Percentiles rank a stretch among this genome's conserved stretches.
phyloP scores from a whole-genome alignment of 2,329 filamentous ascomycete species.

The Orbilia ellipsospora region DNA sequence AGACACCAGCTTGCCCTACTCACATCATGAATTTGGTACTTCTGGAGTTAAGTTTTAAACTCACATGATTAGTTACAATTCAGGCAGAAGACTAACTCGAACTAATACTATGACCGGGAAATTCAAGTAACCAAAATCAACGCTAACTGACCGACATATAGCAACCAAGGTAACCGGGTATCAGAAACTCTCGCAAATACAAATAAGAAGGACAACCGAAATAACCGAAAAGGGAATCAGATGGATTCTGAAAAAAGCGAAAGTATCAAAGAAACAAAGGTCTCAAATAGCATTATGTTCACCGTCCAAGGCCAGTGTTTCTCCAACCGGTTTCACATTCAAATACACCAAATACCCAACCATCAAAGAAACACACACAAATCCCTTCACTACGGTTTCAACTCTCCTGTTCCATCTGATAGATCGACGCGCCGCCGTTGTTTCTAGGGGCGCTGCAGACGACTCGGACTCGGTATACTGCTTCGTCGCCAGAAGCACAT shows the following conservation, averaged over 20 bases:
- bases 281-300: slow-evolving; percentile 17
- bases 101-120: background rate
- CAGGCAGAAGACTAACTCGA: no score
- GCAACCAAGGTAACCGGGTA: slow-evolving; percentile 25
- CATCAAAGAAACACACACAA: slow-evolving; percentile 30
- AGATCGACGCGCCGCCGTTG: background rate
- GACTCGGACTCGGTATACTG: slow-evolving; percentile 52
- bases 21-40: no score
- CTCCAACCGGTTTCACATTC: slow-evolving; percentile 9
- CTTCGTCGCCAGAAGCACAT: slow-evolving; percentile 39
- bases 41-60: no score
- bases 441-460: slow-evolving; percentile 8
- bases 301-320: slow-evolving; percentile 4
- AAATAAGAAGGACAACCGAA: slow-evolving; percentile 1
- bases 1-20: no score
- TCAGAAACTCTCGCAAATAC: slow-evolving; percentile 1
- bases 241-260: background rate
- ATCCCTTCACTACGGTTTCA: slow-evolving; percentile 34
- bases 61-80: no score
- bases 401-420: slow-evolving; percentile 30
- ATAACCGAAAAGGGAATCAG: background rate
- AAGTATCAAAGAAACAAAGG: slow-evolving; percentile 2
- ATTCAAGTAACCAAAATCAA: slow-evolving; percentile 15
- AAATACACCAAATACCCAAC: slow-evolving; percentile 36
- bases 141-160: slow-evolving; percentile 4